phyloP scores from a whole-genome alignment of 2,329 filamentous ascomycete genomes.

The Monilinia vaccinii-corymbosi region DNA sequence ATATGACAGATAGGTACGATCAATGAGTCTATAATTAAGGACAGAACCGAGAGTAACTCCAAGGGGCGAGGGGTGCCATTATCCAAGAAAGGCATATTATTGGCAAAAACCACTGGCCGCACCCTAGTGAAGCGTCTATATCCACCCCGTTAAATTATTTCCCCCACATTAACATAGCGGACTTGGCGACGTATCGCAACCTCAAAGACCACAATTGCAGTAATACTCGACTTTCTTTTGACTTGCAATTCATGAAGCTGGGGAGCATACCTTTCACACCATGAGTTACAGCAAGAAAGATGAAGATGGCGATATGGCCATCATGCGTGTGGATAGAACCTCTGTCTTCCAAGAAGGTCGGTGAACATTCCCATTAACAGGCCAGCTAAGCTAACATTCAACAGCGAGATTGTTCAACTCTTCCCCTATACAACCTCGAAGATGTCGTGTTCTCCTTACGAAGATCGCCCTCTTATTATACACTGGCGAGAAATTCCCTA shows the following conservation, averaged over 20 bases:
- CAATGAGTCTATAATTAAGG: too few relatives aligned
- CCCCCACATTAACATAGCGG: conserved; percentile 5
- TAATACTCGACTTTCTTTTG: conserved; percentile 16
- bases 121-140: neutral
- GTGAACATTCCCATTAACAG: conserved; percentile 25
- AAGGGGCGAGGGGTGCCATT: neutral
- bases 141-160: neutral
- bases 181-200: conserved; percentile 27
- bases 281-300: conserved; percentile 99
- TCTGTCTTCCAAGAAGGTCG: conserved; percentile 98
- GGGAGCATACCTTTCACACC: conserved; percentile 33
- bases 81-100: neutral
- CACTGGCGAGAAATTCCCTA: conserved; percentile 93
- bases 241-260: conserved; percentile 30
- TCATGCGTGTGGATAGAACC: conserved; percentile 96
- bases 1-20: too few relatives aligned
- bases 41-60: too few relatives aligned
- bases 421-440: conserved; percentile 90
- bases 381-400: conserved; percentile 32
- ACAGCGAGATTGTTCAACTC: conserved; percentile 95
- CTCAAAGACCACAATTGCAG: conserved; percentile 8
- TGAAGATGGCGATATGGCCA: conserved; percentile 86
- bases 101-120: neutral
- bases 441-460: conserved; percentile 94
- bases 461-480: conserved; percentile 96